phyloP scores from a whole-genome alignment of 169 alveolate genomes.

The Cryptosporidium ryanae region DNA sequence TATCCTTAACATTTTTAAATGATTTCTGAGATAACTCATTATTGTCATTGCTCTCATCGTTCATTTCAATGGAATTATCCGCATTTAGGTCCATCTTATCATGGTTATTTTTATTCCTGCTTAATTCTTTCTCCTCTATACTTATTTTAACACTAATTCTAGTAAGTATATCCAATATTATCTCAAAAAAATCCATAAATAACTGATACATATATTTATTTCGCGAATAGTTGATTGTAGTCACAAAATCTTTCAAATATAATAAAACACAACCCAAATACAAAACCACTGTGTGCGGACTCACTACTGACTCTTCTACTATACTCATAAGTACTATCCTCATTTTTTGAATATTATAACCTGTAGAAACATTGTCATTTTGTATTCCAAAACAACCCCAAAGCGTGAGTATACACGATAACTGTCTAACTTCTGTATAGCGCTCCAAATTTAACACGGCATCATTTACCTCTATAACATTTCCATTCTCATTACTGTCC shows the following conservation, averaged over 20 bases:
- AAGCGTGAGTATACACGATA: slow-evolving; percentile 13
- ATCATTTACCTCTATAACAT: neutral
- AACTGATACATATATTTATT: slow-evolving; percentile 32
- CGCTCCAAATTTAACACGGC: neutral
- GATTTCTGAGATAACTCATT: neutral
- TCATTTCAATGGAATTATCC: neutral
- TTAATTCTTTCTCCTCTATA: neutral
- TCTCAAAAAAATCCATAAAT: slow-evolving; percentile 46
- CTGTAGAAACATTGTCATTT: neutral
- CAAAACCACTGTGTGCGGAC: neutral
- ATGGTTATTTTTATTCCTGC: neutral
- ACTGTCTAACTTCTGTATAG: slow-evolving; percentile 15
- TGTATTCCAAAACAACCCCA: slow-evolving; percentile 41
- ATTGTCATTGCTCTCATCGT: neutral
- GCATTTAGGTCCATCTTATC: too few species aligned
- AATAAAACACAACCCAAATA: slow-evolving; percentile 29
- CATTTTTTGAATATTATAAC: slow-evolving; percentile 28
- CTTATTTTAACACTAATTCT: neutral
- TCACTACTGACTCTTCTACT: slow-evolving; percentile 7
- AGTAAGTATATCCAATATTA: slow-evolving; percentile 17
- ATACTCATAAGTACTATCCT: neutral
- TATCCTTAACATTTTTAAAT: neutral
- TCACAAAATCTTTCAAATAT: neutral
- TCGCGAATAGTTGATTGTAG: neutral
- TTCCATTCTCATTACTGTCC: neutral